Percentiles rank a stretch among this genome's conserved stretches.
Evolutionary conservation across 768 basidiomycete genomes (phyloP).

Genomic region (Tylopilus plumbeoviolaceoides): DNA sequence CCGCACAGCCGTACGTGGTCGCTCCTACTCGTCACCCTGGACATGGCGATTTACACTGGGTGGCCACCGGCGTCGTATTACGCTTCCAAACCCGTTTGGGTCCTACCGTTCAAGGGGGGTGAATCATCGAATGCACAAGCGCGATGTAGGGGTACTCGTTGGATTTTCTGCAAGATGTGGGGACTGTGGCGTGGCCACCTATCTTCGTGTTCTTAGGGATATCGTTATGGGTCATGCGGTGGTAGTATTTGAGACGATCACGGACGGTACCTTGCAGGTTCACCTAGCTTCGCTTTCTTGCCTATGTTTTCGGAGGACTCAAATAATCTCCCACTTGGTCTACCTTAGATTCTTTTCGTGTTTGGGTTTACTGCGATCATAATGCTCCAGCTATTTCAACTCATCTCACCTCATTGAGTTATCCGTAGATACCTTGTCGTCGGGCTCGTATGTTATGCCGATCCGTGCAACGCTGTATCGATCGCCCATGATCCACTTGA

Average conservation of each 20-base stretch:
- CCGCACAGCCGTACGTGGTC: slow-evolving; percentile 7
- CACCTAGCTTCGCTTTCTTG: not conserved
- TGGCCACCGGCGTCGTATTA: slow-evolving; percentile 23
- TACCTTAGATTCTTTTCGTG: not conserved
- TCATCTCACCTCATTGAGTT: not conserved
- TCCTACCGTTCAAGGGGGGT: not conserved
- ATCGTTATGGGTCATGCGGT: slow-evolving; percentile 33
- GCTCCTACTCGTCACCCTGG: slow-evolving; percentile 15
- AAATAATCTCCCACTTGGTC: not conserved
- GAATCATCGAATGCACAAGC: slow-evolving; percentile 9
- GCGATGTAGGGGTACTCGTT: slow-evolving; percentile 24
- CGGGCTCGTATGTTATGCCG: not conserved
- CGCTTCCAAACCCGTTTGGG: slow-evolving; percentile 18
- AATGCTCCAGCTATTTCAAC: not conserved
- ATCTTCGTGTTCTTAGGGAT: slow-evolving; percentile 28
- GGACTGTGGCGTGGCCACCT: slow-evolving; percentile 37
- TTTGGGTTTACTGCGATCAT: not conserved
- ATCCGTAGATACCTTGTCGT: not conserved
- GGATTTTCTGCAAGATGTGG: slow-evolving; percentile 31
- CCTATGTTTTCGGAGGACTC: not conserved
- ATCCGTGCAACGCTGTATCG: slow-evolving; percentile 5
- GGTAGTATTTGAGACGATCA: slow-evolving; percentile 8
- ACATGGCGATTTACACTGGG: slow-evolving; percentile 25
- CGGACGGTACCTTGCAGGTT: not conserved
- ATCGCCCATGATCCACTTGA: not conserved